Evolutionary conservation across 2,329 filamentous ascomycete species (phyloP).

Genomic region (Fusarium sp.): DNA sequence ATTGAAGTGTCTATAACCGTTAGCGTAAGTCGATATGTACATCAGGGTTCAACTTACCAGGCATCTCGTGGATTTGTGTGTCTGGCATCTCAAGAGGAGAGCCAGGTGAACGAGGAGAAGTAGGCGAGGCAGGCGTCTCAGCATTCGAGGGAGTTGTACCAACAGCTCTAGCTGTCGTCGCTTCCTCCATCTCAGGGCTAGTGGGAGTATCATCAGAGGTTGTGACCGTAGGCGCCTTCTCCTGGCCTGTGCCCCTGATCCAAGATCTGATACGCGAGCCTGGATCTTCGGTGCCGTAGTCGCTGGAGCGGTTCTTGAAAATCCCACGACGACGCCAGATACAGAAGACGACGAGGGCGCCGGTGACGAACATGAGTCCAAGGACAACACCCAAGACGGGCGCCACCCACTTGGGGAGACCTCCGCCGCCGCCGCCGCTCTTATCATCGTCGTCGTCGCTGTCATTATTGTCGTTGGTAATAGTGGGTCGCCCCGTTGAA

Average conservation of each 20-base stretch:
- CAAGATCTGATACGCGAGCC: slow-evolving; percentile 60
- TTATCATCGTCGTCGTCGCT: slow-evolving; percentile 35
- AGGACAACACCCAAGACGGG: slow-evolving; percentile 69
- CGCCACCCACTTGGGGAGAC: slow-evolving; percentile 64
- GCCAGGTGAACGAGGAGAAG: slow-evolving; percentile 22
- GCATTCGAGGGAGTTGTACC: slow-evolving; percentile 26
- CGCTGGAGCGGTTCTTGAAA: slow-evolving; percentile 50
- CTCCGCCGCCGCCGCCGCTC: slow-evolving; percentile 45
- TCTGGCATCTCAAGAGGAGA: slow-evolving; percentile 52
- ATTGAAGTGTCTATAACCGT: slow-evolving; percentile 53
- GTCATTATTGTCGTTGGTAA: slow-evolving; percentile 12
- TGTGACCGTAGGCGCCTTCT: slow-evolving; percentile 56
- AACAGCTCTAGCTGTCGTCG: slow-evolving; percentile 30
- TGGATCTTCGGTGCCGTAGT: slow-evolving; percentile 56
- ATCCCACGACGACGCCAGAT: slow-evolving; percentile 60
- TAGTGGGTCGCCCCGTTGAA: slow-evolving; percentile 30
- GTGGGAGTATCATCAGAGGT: slow-evolving; percentile 53
- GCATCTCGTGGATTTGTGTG: slow-evolving; percentile 57
- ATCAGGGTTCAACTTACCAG: slow-evolving; percentile 49
- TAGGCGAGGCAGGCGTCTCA: slow-evolving; percentile 18
- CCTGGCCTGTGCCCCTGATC: slow-evolving; percentile 56
- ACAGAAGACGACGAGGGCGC: slow-evolving; percentile 58
- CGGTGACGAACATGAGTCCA: slow-evolving; percentile 63
- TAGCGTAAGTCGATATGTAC: background rate
- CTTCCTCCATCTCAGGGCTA: slow-evolving; percentile 53